Evolutionary conservation across 148 eudicot genomes (phyloP), one percentile per base, ranked within the genome.

Genomic region (Camellia sinensis): DNA sequence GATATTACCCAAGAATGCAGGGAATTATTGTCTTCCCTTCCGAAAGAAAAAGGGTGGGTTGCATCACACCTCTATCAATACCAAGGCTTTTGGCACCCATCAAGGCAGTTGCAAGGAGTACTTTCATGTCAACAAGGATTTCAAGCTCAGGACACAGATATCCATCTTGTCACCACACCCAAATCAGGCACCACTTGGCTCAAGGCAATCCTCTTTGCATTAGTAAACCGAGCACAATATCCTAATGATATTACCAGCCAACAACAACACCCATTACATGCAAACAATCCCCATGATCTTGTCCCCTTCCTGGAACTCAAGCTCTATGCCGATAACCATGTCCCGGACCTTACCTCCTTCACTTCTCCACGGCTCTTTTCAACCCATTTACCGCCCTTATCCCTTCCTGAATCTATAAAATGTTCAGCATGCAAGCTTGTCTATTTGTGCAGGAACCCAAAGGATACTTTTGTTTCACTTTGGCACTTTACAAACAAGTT

Each of bases 11-110:
- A 81, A 79, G 86, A 85, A 83, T 81, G 74, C 71, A 81, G 63
- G 67, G 56, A 80, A 19, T 29, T 87, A 1, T 41, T 87, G 11
- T 67, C 88, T 60, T 70, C 86, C 48, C 84, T 85, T 17, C 88
- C 90, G 2, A 81, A 52, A 77, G 80, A 83, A 12, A 73, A 54
- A 11, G 90, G 90, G 7, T 85, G 86, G 87, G 43, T 83, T 6
- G 1, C 1, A 13, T 22, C 71, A 41, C 45, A 29, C 22, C 67
- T 68, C 61, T 78, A 67, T 19, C 57, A 78, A n/a, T 78, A 78
- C 74, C 74, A 78, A 56, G 80, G 75, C 65, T 71, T 69, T 14
- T 79, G 75, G 81, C 75, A 56, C 52, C 44, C 67, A 4, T 41
- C 74, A 21, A 60, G 44, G 53, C 45, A 61, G 17, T 18, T 79